phyloP scores from a whole-genome alignment of 495 filamentous ascomycete genomes.

The Hypoxylon intermedium region DNA sequence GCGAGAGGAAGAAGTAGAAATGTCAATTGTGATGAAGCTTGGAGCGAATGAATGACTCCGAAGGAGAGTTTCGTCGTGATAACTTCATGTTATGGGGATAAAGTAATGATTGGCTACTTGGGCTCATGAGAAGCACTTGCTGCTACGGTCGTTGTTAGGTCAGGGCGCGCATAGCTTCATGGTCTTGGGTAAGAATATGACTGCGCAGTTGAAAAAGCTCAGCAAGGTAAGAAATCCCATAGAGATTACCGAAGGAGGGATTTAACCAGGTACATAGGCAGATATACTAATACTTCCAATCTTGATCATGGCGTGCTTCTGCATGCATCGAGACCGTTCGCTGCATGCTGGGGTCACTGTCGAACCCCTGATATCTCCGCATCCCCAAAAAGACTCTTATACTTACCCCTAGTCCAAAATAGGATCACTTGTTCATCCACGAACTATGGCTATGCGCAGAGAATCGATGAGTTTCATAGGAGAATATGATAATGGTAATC shows the following conservation, averaged over 20 bases:
- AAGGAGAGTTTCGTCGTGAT: constrained; percentile 3
- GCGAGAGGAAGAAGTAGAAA: constrained; percentile 5
- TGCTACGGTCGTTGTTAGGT: background rate
- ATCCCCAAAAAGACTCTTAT: background rate
- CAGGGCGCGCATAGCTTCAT: constrained; percentile 2
- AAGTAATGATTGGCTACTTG: too few relatives aligned
- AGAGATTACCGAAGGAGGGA: background rate
- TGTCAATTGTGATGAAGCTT: background rate
- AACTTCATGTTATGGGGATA: constrained; percentile 6
- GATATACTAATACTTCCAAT: background rate
- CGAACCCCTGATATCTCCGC: constrained; percentile 2
- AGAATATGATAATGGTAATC: too few relatives aligned
- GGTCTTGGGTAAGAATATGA: background rate
- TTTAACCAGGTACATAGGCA: background rate
- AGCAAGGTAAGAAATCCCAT: background rate
- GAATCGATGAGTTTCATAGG: too few relatives aligned
- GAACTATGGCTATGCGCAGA: too few relatives aligned
- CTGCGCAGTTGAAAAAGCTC: background rate
- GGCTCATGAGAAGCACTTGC: background rate
- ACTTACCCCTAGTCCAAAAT: background rate
- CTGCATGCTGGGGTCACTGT: background rate
- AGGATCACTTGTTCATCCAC: too few relatives aligned
- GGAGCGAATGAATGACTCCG: background rate
- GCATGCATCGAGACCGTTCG: constrained; percentile 14
- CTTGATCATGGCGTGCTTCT: constrained; percentile 1